Evolutionary conservation across 495 filamentous ascomycete genomes (phyloP), one percentile per base, ranked within the genome.

Genomic region (Penicillium bovifimosum): DNA sequence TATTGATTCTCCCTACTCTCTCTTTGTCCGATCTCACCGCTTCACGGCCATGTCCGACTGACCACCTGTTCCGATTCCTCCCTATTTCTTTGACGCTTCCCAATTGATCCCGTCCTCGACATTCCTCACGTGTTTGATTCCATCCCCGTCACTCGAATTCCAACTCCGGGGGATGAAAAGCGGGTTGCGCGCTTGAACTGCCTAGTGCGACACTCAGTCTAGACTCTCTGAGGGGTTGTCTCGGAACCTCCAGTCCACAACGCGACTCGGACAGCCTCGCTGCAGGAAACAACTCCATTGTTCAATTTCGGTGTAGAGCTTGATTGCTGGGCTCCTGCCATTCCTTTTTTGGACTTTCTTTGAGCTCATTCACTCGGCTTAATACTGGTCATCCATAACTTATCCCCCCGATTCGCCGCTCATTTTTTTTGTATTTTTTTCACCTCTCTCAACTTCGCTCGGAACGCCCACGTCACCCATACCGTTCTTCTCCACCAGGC

Each of bases 271-370:
- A 34, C 56, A 58, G 66, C 50, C 50, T 47, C 49, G 63, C 65
- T 63, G 62, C 65, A 63, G 64, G 47, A 41, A 62, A 72, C 66
- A 71, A 72, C 62, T 62, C 52, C 66, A 70, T 71, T 71, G 67
- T 70, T 64, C 41, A 41, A 55, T 46, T 24, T 51, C 28, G 28
- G 47, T 32, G 59, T 57, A 52, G 43, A 41, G 47, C 40, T 47
- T 59, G 48, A 11, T 41, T 34, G 20, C 26, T 47, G 49, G 52
- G 51, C 59, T 49, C 42, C 51, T 43, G 50, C 49, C 58, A 35
- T 53, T 60, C 62, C 43, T 60, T 60, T 51, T 28, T 16, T n/a
- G 11, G 32, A 14, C 39, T 40, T 41, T 46, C 41, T 54, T 57
- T 27, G 52, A 20, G 34, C 49, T 18, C 28, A 38, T 48, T 27